Base-by-base conservation (phyloP, 192 early-diverging fungal species). In the Umbelopsis vinacea region DNA sequence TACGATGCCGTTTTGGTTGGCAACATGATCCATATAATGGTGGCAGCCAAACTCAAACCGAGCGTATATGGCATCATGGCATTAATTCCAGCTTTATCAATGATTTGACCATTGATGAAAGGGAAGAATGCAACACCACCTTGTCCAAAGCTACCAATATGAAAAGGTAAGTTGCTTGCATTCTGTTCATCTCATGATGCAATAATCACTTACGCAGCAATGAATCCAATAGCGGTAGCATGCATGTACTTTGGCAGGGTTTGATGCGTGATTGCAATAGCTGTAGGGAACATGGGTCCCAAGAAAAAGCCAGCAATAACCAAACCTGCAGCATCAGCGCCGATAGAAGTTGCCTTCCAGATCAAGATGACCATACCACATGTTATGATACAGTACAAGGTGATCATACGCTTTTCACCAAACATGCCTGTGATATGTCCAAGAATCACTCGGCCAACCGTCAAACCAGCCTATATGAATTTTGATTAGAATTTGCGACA, bases 381-480 rank as follows among this genome's bases (percentile, higher is more conserved):
- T 48, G 68, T 54, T 23, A 71, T 14, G 35, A 75, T 2, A 14
- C 68, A 67, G 10, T 70, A 77, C 22, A 76, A 9, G 4, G 35
- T 70, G n/a, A 81, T 71, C 68, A 71, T 76, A 4, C 67, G 47
- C 26, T 77, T 81, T 33, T 81, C 79, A n/a, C 79, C 79, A 70
- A 68, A 74, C 21, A 69, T 46, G n/a, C 72, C 67, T 33, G 74
- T 53, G 9, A 81, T 29, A 7, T 74, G 76, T 0, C 79, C 79
- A n/a, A 81, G 72, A 24, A 77, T 29, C 2, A 81, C 26, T 21
- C 79, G 68, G 24, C 79, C 79, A n/a, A 71, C 24, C 9, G 79
- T 75, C 4, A 81, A 52, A 19, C 72, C 79, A 46, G 69, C 71
- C 57, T 63, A 63, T 15, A n/a, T n/a, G n/a, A 63, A 19, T 1